Base-by-base conservation (phyloP, 352 stramenopile genomes). In the Phytophthora agathidicida region DNA sequence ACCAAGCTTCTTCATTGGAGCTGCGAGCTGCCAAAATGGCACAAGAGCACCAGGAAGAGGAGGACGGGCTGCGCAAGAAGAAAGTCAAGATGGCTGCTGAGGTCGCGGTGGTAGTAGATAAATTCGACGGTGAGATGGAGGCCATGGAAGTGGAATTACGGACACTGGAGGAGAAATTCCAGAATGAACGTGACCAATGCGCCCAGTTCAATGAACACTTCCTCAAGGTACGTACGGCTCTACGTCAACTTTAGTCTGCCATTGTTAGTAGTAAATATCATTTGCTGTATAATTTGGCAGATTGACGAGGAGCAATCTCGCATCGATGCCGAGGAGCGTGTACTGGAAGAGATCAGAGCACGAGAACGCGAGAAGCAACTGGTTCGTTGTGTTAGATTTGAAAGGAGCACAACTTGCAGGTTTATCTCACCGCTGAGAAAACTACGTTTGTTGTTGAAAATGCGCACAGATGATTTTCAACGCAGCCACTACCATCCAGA, bases 301-400 rank as follows among this genome's bases (percentile, higher is more conserved):
- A 90, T 94, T 44, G 88, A 96, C 49, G 83, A 91, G 49, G 86
- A 96, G 59, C 87, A 94, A 55, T 75, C 74, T 23, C 83, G 84
- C n/a, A 93, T 93, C 35, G 85, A 91, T 46, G 71, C 78, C 2
- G 88, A 96, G 38, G 85, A 94, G 62, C 71, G 73, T 17, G 71
- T 94, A 28, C 52, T 95, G 24, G 80, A 89, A 23, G 66, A 84
- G 50, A 89, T 90, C 24, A 73, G 80, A 44, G 80, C 77, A 11
- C 71, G 76, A 4, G 83, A 96, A 46, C 75, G 78, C 22, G 81
- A 89, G 30, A 88, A 93, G 60, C 75, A 86, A 73, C 74, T 87
- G 75, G 85, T 92, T 37, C 8, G 73, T 60, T 27, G 20, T 49
- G 23, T 23, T 26, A 4, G 9, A 44, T 41, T 16, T 46, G 13